Evolutionary conservation across 1,284 basidiomycete species (phyloP), one percentile per base, ranked within the genome.

Genomic region (Microstroma glucosiphilum): DNA sequence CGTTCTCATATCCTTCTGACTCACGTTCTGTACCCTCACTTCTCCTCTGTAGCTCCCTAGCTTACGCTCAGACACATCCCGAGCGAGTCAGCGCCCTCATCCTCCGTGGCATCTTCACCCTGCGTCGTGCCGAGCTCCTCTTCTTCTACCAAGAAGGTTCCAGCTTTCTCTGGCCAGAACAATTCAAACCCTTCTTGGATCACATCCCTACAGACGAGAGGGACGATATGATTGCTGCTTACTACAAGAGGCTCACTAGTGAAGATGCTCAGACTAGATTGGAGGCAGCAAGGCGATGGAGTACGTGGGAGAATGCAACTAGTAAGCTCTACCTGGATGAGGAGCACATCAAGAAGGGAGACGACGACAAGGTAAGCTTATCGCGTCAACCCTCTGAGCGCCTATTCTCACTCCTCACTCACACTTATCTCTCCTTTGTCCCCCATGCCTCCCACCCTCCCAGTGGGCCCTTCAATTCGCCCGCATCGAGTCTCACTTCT

Each of bases 101-200:
- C 30, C 81, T 97, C n/a, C 86, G 92, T 25, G 92, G 92, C 0
- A 92, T 96, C 65, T 96, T 96, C 75, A 89, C 89, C 8, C 82
- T 94, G 40, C 84, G 91, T 48, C 86, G 86, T 15, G 65, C 86
- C 70, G 93, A 97, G 80, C 84, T 96, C 30, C 83, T 85, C 26
- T 96, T 92, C 83, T 96, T 96, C 83, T 96, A 96, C 80, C 91
- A 93, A 82, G 84, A 89, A 0, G 89, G 89, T 9, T 81, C 71
- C 11, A 73, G 68, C 1, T 66, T 79, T 49, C 46, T 78, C 30
- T 79, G 72, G 64, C 79, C 78, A 13, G 79, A 79, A 54, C 67
- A 69, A 30, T 60, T 58, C 66, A 72, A 70, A 68, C 69, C 89
- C 63, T 96, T 87, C 77, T 64, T 90, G 58, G 85, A 85, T 2